Evolutionary conservation across 805 yeast genomes (phyloP).

Genomic region (Metschnikowia cerradonensis): DNA sequence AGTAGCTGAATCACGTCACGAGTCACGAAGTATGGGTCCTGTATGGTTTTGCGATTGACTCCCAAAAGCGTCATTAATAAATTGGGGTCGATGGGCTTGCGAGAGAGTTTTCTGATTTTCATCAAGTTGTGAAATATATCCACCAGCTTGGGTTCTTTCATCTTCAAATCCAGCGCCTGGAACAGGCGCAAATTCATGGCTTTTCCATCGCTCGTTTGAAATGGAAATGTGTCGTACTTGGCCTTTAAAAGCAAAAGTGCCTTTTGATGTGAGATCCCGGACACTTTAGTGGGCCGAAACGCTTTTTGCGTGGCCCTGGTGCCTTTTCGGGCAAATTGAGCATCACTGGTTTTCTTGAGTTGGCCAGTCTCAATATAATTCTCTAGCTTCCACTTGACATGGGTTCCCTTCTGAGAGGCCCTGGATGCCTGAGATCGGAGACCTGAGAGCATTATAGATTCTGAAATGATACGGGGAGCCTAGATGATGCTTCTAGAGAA

Average conservation of each 20-base stretch:
- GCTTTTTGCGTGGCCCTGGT: constrained; percentile 5
- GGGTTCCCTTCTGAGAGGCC: background rate
- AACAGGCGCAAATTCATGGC: constrained; percentile 22
- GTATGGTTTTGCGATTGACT: constrained; percentile 50
- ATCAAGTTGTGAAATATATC: constrained; percentile 28
- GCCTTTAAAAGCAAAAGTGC: constrained; percentile 27
- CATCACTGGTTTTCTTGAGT: constrained; percentile 17
- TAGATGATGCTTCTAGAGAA: background rate
- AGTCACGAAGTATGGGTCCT: constrained; percentile 55
- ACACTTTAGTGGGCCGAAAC: background rate
- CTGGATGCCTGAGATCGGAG: background rate
- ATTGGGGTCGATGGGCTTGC: constrained; percentile 36
- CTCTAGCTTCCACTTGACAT: constrained; percentile 21
- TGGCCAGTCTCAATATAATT: constrained; percentile 29
- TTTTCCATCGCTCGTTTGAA: constrained; percentile 25
- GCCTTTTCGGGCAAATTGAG: constrained; percentile 14
- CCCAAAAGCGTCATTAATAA: constrained; percentile 56
- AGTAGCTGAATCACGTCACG: constrained; percentile 52
- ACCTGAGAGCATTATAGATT: background rate
- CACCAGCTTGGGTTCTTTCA: constrained; percentile 19
- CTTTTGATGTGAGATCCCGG: constrained; percentile 15
- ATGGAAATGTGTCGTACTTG: constrained; percentile 26
- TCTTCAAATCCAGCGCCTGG: constrained; percentile 22
- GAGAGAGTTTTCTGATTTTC: constrained; percentile 21
- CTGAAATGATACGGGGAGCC: no score